Percentiles rank a stretch among this genome's conserved stretches.
These are phyloP conservation scores for Yamadazyma kanchanaburiensis DNA, from an alignment of 1,139 yeast species.

Conservation along the genomic window DNA sequence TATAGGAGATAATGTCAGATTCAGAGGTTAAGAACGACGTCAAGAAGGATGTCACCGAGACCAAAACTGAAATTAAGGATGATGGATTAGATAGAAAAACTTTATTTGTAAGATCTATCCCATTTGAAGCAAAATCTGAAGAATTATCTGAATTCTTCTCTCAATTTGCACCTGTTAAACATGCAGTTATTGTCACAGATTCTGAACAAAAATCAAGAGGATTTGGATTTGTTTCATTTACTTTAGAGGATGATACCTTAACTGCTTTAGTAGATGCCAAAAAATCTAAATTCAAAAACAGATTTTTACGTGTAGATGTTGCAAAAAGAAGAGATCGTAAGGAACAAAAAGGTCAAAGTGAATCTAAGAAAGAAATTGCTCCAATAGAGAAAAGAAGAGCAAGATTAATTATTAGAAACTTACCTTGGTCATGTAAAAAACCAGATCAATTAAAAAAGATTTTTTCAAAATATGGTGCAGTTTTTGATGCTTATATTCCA, in stretches of 20 bases:
- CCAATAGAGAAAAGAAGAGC: conserved; percentile 67
- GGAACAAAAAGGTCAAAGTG: conserved; percentile 19
- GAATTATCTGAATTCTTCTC: conserved; percentile 82
- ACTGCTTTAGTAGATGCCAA: conserved; percentile 70
- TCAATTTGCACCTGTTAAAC: conserved; percentile 91
- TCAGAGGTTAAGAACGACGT: neutral
- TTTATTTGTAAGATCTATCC: conserved; percentile 80
- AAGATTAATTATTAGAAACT: conserved; percentile 80
- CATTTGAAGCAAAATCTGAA: conserved; percentile 76
- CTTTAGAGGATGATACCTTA: conserved; percentile 78
- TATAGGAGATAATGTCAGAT: conserved; percentile 1
- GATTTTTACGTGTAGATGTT: conserved; percentile 71
- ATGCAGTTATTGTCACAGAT: conserved; percentile 89
- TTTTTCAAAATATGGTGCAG: conserved; percentile 80
- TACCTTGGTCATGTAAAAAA: conserved; percentile 93
- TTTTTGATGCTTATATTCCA: conserved; percentile 86
- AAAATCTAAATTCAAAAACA: conserved; percentile 62
- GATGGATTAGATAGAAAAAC: conserved; percentile 58
- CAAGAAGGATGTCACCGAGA: too few relatives aligned
- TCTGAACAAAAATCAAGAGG: conserved; percentile 76
- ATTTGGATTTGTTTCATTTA: conserved; percentile 92
- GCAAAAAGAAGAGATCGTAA: conserved; percentile 92
- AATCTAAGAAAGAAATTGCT: conserved; percentile 13
- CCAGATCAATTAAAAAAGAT: conserved; percentile 66
- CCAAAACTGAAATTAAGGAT: too few relatives aligned